Evolutionary conservation across 2,329 filamentous ascomycete genomes (phyloP), one percentile per base, ranked within the genome.

Genomic region (Rhytidhysteron rufulum): DNA sequence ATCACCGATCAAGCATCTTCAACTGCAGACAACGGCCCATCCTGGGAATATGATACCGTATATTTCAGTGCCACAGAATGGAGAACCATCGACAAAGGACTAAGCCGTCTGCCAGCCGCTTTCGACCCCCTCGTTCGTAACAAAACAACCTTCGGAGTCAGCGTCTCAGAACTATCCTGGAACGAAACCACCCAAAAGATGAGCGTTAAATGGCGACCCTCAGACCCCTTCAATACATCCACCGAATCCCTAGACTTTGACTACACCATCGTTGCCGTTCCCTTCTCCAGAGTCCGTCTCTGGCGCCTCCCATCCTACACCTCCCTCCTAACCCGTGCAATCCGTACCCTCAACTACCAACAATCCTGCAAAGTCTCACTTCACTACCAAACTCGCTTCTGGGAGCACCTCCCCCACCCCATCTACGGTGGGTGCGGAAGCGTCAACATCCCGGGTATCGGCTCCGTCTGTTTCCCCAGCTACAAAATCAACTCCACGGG

Each of bases 401-500:
- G 75, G 75, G 75, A 78, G 45, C 70, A 78, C 42, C 60, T 75
- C 7, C 57, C 63, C 2, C 58, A 68, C 1, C 74, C 77, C 4
- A 86, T 87, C 57, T 70, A 77, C 43, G 83, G 84, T 10, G 79
- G 81, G 5, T 86, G 82, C 54, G 77, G 74, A 33, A 71, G 71
- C 1, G 75, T 72, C 2, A 76, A 84, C 47, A 82, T 84, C 40
- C 72, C 79, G 0, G 77, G 78, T 19, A 72, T 85, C 40, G 78
- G 79, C 18, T 72, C 63, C 33, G 71, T 84, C 45, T 85, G 81
- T 70, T 86, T 85, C 60, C 83, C 83, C 0, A 75, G 76, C 5
- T 85, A 85, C 66, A 70, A 79, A 46, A 68, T 86, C 58, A 86
- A 85, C 65, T 72, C 73, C 30, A 78, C 75, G 0, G 75, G 79